Evolutionary conservation across 192 early-diverging fungal species (phyloP).

Genomic region (Coemansia sp.): DNA sequence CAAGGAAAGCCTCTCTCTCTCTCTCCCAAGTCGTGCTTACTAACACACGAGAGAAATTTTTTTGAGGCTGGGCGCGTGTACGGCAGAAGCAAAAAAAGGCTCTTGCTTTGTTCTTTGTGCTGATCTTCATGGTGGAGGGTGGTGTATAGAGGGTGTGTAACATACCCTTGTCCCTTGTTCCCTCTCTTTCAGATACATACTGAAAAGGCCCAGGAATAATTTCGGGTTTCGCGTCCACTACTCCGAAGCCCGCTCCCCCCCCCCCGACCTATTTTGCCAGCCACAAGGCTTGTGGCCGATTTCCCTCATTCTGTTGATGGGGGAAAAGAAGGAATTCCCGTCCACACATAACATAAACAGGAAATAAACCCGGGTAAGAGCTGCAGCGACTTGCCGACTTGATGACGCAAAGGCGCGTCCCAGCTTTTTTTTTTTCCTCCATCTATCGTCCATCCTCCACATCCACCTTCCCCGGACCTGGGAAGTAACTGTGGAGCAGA

Average conservation of each 20-base stretch:
- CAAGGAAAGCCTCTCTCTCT: too few relatives aligned
- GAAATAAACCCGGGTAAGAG: neutral
- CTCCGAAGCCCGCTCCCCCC: conserved; percentile 26
- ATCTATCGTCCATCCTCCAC: too few relatives aligned
- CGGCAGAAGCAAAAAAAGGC: neutral
- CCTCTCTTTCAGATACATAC: neutral
- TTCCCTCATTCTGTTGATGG: neutral
- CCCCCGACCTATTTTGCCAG: neutral
- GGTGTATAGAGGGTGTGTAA: neutral
- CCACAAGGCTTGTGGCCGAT: neutral
- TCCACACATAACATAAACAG: conserved; percentile 3
- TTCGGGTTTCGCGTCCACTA: conserved; percentile 32
- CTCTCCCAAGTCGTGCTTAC: too few relatives aligned
- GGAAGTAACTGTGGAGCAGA: neutral
- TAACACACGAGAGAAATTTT: neutral
- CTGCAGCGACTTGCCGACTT: neutral
- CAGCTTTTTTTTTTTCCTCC: neutral
- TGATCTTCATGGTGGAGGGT: neutral
- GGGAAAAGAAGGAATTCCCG: neutral
- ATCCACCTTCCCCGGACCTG: neutral
- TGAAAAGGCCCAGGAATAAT: conserved; percentile 18
- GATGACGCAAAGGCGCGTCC: neutral
- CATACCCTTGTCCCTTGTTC: neutral
- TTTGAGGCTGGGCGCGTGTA: conserved; percentile 2
- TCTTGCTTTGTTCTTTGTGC: neutral